Evolutionary conservation across 495 filamentous ascomycete genomes (phyloP).

Genomic region (Ramalina intermedia): DNA sequence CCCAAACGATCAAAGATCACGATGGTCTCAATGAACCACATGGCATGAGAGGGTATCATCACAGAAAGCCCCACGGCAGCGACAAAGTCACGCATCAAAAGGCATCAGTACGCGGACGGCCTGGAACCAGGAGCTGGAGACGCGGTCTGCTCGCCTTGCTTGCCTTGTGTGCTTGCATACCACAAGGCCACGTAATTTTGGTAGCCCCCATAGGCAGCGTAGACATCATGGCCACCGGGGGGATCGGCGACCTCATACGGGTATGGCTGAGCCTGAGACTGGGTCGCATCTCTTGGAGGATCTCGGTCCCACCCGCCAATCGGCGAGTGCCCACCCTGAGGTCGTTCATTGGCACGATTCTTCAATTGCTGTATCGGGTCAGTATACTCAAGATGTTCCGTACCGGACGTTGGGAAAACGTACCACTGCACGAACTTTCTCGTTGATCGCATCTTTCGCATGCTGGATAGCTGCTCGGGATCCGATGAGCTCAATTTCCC

Average conservation of each 20-base stretch:
- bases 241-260: conserved; percentile 22
- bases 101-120: not conserved
- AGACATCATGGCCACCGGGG: conserved; percentile 45
- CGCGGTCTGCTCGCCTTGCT: conserved; percentile 23
- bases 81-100: not conserved
- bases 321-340: conserved; percentile 27
- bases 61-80: no score
- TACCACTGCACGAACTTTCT: conserved; percentile 78
- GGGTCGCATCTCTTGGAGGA: not conserved
- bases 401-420: not conserved
- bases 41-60: no score
- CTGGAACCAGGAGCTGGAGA: not conserved
- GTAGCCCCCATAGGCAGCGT: conserved; percentile 53
- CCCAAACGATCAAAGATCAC: no score
- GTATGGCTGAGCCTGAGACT: conserved; percentile 18
- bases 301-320: conserved; percentile 11
- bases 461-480: conserved; percentile 53
- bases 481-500: conserved; percentile 69
- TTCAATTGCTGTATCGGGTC: conserved; percentile 35
- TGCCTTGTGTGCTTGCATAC: conserved; percentile 40
- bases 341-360: conserved; percentile 25
- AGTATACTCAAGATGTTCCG: conserved; percentile 11
- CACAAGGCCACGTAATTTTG: conserved; percentile 47
- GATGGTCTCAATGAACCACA: no score
- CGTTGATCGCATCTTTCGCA: conserved; percentile 65